Evolutionary conservation across 805 yeast genomes (phyloP), one percentile per base, ranked within the genome.

Genomic region (Ascoidea tarda): DNA sequence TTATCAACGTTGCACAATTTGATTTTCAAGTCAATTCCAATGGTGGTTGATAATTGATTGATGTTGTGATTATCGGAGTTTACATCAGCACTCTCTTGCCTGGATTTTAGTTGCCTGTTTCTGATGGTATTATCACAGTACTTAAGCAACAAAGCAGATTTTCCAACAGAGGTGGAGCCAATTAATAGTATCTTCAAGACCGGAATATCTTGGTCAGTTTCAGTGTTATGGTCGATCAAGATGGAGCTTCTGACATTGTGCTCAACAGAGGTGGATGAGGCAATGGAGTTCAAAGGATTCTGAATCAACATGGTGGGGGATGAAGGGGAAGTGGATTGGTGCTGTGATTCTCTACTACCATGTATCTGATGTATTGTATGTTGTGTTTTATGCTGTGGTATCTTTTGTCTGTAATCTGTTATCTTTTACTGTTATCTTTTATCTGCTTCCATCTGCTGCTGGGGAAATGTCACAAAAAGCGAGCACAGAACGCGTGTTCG

Each of bases 81-180:
- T 21, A 21, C 3, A 16, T 31, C 32, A 12, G 44, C 50, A 16
- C 38, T 50, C 1, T 46, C 52, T 6, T 45, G 48, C 28, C 28
- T 21, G 28, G 28, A 21, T 21, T 21, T 21, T 21, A 21, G 28
- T 21, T 21, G 28, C 28, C 28, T 21, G 28, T 21, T 21, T 21
- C 28, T 21, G 3, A 21, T 21, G 28, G 28, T 21, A 21, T 21
- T 21, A 16, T 54, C 52, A 55, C 74, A 71, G 53, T 72, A 74
- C 21, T 70, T 66, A 5, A 73, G 55, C 4, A 74, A 66, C 56
- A 74, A 63, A 1, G 78, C 76, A 6, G 76, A 69, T 55, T 74
- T 74, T 1, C 78, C 78, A 2, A 74, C 77, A 10, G 74, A 72
- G 1, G 76, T 71, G 49, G 73, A 73, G 2, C 78, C 78, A 33